Evolutionary conservation across 441 rosid species (phyloP), one percentile per base, ranked within the genome.

Genomic region (Populus hybrid): DNA sequence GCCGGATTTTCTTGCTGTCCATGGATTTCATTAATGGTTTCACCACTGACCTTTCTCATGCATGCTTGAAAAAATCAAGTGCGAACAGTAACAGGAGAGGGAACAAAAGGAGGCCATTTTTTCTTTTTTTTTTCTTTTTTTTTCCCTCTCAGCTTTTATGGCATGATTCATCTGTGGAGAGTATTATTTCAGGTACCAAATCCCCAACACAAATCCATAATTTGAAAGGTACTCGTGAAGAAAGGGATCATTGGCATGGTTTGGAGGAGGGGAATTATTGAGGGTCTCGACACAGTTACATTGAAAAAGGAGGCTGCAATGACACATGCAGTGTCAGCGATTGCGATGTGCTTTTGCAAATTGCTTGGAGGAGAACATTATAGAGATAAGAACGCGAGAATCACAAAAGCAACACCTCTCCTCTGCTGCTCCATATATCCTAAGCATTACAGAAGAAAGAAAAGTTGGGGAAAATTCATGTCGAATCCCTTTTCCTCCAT

Each of bases 261-360:
- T 18, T 3, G 63, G 8, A 18, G 23, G 16, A 18, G 57, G 11
- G 61, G 11, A 35, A 78, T 73, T 64, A 77, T 77, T 77, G 72
- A 61, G 72, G 12, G 42, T 20, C 38, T 36, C 11, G 9, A 34
- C 5, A 36, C 21, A 34, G 36, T 7, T 20, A 0, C 72, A 76
- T 54, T 8, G 59, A 46, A 34, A 46, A 78, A 34, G 40, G 40
- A 50, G 26, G 50, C 28, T 59, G 74, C 68, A 23, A 59, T 16
- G 21, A 77, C 65, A 77, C 75, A 71, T 71, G 75, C 69, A 21
- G n/a, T 61, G 67, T 72, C 54, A 66, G 35, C 30, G 70, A 71
- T 10, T 54, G 40, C 2, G 32, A 10, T 11, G 10, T 24, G 9
- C 24, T 64, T 40, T 21, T 11, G 9, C 73, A 38, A 38, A 38